Conservation (phyloP, 169 alveolate genomes). For the Plasmodium inui region DNA sequence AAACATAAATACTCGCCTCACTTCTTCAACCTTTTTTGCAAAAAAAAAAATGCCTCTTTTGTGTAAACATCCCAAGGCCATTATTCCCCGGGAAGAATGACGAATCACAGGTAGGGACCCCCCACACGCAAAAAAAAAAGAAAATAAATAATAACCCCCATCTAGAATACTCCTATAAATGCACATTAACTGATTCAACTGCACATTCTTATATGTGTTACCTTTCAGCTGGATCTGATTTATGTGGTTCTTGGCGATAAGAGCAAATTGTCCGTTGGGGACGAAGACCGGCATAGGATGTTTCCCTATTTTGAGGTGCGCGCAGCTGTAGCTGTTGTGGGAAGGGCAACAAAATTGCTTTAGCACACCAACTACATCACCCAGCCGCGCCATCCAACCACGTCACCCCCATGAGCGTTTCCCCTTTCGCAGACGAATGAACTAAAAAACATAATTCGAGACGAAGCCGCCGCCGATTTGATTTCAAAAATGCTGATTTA, state of each 20-base stretch:
- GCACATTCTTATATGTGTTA: not conserved
- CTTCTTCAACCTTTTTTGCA: not conserved
- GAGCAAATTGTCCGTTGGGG: constrained; percentile 4
- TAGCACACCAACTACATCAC: not conserved
- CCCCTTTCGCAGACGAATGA: constrained; percentile 15
- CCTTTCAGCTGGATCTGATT: constrained; percentile 47
- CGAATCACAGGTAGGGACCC: constrained; percentile 43
- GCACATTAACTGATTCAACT: not conserved
- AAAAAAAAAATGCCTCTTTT: not conserved
- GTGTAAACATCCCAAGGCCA: constrained; percentile 28
- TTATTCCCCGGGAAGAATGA: constrained; percentile 71
- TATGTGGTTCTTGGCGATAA: constrained; percentile 64
- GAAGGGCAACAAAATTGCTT: not conserved
- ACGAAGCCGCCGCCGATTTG: constrained; percentile 37
- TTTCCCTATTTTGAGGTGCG: constrained; percentile 74
- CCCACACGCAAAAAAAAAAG: not conserved
- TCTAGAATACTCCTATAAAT: not conserved
- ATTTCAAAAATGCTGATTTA: constrained; percentile 63
- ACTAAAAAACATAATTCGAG: constrained; percentile 22
- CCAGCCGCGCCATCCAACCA: not conserved
- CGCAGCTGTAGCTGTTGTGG: not conserved
- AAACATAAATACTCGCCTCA: not conserved
- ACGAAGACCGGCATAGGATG: constrained; percentile 27
- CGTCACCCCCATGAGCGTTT: not conserved
- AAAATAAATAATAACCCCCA: not conserved